A percentile compares a stretch with the other conserved stretches of the same genome.
Evolutionary conservation across 306 rosid genomes (phyloP).

Genomic region (Begonia peltatifolia): DNA sequence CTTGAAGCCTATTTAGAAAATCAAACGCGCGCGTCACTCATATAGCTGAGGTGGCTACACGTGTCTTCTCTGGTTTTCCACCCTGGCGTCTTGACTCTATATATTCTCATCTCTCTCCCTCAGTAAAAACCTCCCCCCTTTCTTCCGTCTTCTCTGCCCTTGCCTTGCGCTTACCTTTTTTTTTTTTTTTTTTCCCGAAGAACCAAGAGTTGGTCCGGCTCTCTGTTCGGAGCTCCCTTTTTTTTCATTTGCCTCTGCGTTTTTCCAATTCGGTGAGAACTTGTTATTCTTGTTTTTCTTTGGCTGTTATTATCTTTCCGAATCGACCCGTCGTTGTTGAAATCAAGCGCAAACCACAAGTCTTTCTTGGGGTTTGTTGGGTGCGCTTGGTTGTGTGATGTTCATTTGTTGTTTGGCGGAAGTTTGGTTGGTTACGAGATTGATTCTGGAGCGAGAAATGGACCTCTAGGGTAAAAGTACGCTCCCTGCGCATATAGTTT

Average conservation of each 20-base stretch:
- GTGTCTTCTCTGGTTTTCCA: neutral
- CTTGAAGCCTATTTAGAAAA: too few relatives aligned
- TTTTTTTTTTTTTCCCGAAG: too few relatives aligned
- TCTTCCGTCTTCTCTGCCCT: neutral
- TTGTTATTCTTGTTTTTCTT: neutral
- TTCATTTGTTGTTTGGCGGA: neutral
- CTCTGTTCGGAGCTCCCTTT: neutral
- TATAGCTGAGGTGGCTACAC: neutral
- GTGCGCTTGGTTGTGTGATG: slow-evolving; percentile 6
- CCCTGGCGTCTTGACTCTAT: too few relatives aligned
- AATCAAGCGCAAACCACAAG: slow-evolving; percentile 1
- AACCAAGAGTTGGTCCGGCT: neutral
- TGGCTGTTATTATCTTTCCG: neutral
- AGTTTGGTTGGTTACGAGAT: neutral
- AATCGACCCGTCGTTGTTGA: neutral
- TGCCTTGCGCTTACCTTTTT: too few relatives aligned
- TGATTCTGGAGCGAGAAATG: slow-evolving; percentile 13
- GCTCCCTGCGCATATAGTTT: neutral
- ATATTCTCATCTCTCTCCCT: too few relatives aligned
- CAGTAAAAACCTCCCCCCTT: neutral
- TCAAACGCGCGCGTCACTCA: neutral
- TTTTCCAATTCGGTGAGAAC: slow-evolving; percentile 25
- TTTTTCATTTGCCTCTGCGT: slow-evolving; percentile 5
- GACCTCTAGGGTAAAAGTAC: slow-evolving; percentile 21
- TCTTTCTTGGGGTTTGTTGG: slow-evolving; percentile 13